Evolutionary conservation across 2,329 filamentous ascomycete genomes (phyloP).

Genomic region (Didymella glomerata): DNA sequence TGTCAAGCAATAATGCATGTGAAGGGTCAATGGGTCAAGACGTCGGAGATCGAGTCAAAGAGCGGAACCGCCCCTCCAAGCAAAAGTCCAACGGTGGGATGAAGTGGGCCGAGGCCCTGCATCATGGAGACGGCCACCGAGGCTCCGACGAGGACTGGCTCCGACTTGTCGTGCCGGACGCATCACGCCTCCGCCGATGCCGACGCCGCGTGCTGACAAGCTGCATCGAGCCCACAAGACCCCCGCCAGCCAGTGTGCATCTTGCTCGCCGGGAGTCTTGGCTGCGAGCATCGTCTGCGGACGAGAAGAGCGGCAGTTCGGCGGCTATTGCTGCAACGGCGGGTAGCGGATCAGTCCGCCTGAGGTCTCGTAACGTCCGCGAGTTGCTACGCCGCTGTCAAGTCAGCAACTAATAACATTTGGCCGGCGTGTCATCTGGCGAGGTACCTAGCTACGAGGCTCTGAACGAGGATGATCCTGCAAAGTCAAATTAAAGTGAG

Average conservation of each 20-base stretch:
- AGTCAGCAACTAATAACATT: background rate
- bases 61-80: slow-evolving; percentile 21
- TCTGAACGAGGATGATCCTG: background rate
- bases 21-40: slow-evolving; percentile 1
- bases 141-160: too few species aligned
- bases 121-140: slow-evolving; percentile 11
- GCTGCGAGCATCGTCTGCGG: background rate
- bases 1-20: slow-evolving; percentile 9
- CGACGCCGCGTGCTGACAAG: slow-evolving; percentile 1
- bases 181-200: slow-evolving; percentile 2
- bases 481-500: slow-evolving; percentile 20
- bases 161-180: too few species aligned
- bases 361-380: slow-evolving; percentile 12
- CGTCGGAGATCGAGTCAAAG: slow-evolving; percentile 13
- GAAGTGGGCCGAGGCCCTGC: slow-evolving; percentile 21
- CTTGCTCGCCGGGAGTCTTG: slow-evolving; percentile 1
- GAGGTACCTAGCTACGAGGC: background rate
- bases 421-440: background rate
- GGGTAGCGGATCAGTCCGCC: slow-evolving; percentile 17
- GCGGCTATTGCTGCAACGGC: slow-evolving; percentile 1
- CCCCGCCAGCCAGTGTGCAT: background rate
- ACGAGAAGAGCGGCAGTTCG: slow-evolving; percentile 2
- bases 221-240: background rate
- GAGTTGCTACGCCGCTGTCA: slow-evolving; percentile 6
- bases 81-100: slow-evolving; percentile 20